Evolutionary conservation across 139 green algal genomes (phyloP), one percentile per base, ranked within the genome.

Genomic region (Picochlorum sp.): DNA sequence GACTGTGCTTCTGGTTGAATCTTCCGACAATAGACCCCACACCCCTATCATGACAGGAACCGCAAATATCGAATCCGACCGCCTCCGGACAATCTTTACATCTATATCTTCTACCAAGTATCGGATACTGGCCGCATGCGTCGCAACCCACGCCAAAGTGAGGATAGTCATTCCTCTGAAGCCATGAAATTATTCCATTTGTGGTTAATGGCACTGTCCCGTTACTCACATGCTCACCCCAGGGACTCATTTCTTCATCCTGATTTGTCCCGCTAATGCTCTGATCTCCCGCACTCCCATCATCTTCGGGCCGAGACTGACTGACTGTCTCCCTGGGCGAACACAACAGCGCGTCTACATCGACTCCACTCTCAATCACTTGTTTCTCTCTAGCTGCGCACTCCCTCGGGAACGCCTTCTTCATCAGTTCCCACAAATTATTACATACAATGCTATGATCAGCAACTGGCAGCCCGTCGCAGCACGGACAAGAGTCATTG

Each of bases 1-100:
- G 28, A 4, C 12, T 63, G 33, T 81, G 74, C 9, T 57, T 50
- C 52, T 81, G 74, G 26, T 72, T 75, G 61, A 81, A 81, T 44
- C 73, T 67, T 20, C 64, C 58, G 9, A 44, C 31, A 29, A 50
- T 25, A 18, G n/a, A 4, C n/a, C 39, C 29, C 5, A 60, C 6
- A 3, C 64, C 63, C 7, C 51, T 43, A 41, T 68, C 66, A 30
- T 43, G 43, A 65, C 74, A 81, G 7, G 40, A 28, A 3, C 40
- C 65, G 44, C 74, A 81, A 24, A 80, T 33, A 59, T 81, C 74
- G 31, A 76, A 80, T 22, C 74, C 74, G 7, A 81, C 55, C 6
- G 44, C 33, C 18, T 63, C 61, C 1, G 55, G 61, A 44, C 67
- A 75, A 54, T 75, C 61, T 33, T 16, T 20, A 54, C 67, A 75